Conservation (phyloP, 257 asterid species). For the Nicotiana benthamiana region DNA sequence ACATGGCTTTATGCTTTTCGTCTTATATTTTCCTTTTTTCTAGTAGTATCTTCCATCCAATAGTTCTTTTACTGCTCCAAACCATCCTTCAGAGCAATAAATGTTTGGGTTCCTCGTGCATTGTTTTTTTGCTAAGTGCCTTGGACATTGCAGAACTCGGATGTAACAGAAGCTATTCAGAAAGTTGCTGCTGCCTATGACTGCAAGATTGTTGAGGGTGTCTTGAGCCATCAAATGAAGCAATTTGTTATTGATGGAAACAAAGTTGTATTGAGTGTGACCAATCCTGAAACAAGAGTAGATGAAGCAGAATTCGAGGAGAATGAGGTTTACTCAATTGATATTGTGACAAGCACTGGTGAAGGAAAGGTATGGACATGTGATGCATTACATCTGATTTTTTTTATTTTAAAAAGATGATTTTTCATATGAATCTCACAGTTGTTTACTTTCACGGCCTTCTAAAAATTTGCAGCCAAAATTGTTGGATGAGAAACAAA, state of each 20-base stretch:
- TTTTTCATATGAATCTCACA: background rate
- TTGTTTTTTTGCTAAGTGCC: background rate
- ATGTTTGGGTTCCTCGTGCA: background rate
- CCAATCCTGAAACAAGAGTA: constrained; percentile 76
- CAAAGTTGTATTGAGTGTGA: constrained; percentile 63
- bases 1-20: background rate
- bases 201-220: constrained; percentile 95
- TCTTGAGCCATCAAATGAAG: constrained; percentile 89
- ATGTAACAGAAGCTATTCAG: constrained; percentile 22
- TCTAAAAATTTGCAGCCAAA: constrained; percentile 36
- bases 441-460: background rate
- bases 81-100: too few relatives aligned
- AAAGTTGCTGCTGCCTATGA: constrained; percentile 91
- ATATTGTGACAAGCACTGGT: constrained; percentile 86
- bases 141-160: constrained; percentile 8
- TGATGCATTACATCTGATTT: background rate
- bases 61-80: too few relatives aligned
- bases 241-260: constrained; percentile 91
- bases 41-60: too few relatives aligned
- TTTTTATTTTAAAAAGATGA: too few relatives aligned
- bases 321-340: constrained; percentile 80
- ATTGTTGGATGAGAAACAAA: constrained; percentile 87
- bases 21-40: background rate
- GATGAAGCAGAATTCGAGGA: constrained; percentile 88
- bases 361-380: constrained; percentile 69